Evolutionary conservation across 2,329 filamentous ascomycete species (phyloP).

Genomic region (Verticillium dahliae): DNA sequence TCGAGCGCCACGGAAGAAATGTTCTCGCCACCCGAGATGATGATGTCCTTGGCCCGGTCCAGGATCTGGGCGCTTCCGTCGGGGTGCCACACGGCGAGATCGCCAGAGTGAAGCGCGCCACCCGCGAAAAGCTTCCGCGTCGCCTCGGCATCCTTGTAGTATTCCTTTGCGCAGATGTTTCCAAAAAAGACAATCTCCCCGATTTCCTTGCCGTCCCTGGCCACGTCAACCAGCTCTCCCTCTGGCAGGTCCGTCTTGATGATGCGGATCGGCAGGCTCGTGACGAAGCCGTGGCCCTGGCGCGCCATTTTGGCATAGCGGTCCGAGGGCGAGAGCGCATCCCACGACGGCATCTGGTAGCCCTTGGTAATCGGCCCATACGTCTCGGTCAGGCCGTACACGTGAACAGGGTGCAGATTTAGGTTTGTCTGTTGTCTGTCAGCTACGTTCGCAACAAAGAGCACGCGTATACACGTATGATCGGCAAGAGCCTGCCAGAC

Average conservation of each 20-base stretch:
- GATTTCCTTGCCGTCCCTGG: slow-evolving; percentile 65
- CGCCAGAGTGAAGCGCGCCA: slow-evolving; percentile 81
- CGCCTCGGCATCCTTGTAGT: slow-evolving; percentile 84
- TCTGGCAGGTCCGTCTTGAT: slow-evolving; percentile 72
- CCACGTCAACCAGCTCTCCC: slow-evolving; percentile 60
- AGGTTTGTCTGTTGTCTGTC: slow-evolving; percentile 36
- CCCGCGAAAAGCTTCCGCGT: slow-evolving; percentile 83
- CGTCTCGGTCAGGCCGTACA: slow-evolving; percentile 83
- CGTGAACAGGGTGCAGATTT: slow-evolving; percentile 86
- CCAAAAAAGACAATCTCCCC: slow-evolving; percentile 82
- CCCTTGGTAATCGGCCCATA: slow-evolving; percentile 95
- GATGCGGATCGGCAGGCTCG: slow-evolving; percentile 71
- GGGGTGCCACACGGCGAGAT: slow-evolving; percentile 86
- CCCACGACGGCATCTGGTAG: slow-evolving; percentile 82
- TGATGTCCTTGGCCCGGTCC: slow-evolving; percentile 94
- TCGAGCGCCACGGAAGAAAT: slow-evolving; percentile 93
- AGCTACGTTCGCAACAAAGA: neutral
- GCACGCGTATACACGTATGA: too few relatives aligned
- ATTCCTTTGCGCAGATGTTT: slow-evolving; percentile 88
- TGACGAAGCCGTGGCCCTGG: slow-evolving; percentile 88
- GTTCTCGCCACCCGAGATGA: slow-evolving; percentile 94
- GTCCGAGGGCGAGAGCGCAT: slow-evolving; percentile 63
- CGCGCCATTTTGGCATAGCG: slow-evolving; percentile 87
- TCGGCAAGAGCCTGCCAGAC: neutral
- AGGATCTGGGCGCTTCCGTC: slow-evolving; percentile 89